phyloP scores from a whole-genome alignment of 2,329 filamentous ascomycete species.

The Ophiocordyceps camponoti-rufipedis region DNA sequence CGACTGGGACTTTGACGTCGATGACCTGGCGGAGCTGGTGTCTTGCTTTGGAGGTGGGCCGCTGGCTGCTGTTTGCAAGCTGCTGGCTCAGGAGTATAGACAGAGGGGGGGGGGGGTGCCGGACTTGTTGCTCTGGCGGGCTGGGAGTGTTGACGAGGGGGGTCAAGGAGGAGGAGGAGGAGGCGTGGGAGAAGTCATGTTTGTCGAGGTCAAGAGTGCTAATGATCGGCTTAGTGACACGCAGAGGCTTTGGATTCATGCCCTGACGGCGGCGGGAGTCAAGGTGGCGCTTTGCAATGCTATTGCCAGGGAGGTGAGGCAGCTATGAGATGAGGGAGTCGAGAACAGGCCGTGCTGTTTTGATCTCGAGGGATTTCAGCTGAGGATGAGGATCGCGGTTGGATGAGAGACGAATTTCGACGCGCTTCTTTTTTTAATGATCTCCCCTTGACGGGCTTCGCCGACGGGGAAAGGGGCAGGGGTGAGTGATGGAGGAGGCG shows the following conservation, averaged over 20 bases:
- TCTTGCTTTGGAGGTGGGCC: slow-evolving; percentile 63
- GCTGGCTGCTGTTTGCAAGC: slow-evolving; percentile 71
- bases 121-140: slow-evolving; percentile 77
- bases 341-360: too few species aligned
- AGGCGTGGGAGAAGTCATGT: slow-evolving; percentile 35
- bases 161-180: not conserved
- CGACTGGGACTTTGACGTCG: slow-evolving; percentile 71
- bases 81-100: slow-evolving; percentile 88
- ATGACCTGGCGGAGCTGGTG: slow-evolving; percentile 65
- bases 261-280: slow-evolving; percentile 69
- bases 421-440: too few species aligned
- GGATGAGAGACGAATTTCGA: too few species aligned
- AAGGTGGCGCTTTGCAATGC: slow-evolving; percentile 65
- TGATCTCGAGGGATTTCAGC: too few species aligned
- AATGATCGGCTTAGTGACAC: slow-evolving; percentile 94
- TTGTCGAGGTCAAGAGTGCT: slow-evolving; percentile 62
- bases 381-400: too few species aligned
- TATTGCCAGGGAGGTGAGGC: slow-evolving; percentile 29
- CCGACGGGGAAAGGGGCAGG: too few species aligned
- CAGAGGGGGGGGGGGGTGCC: slow-evolving; percentile 76
- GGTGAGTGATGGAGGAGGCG: too few species aligned
- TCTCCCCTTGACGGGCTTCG: too few species aligned
- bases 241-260: slow-evolving; percentile 92
- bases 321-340: not conserved
- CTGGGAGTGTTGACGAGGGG: not conserved